Percentiles rank a stretch among this genome's conserved stretches.
Evolutionary conservation across 108 stramenopile genomes (phyloP).

Genomic region (Mayamaea pseudoterrestris): DNA sequence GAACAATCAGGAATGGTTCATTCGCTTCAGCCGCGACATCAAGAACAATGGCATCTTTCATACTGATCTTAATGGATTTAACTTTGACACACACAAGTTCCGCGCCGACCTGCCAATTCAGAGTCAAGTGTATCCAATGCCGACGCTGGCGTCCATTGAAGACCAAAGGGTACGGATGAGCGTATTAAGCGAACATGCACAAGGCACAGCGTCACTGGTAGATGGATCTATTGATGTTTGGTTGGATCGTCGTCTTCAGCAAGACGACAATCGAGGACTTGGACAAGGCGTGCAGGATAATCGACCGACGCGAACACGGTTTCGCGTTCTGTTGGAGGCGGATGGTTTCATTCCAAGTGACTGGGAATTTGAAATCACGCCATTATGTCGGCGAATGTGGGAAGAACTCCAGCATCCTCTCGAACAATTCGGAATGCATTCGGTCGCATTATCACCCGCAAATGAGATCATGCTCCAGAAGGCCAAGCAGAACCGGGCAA

Average conservation of each 20-base stretch:
- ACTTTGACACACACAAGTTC: slow-evolving; percentile 48
- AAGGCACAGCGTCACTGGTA: slow-evolving; percentile 39
- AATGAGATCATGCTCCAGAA: too few species aligned
- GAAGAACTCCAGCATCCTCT: slow-evolving; percentile 37
- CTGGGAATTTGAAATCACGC: slow-evolving; percentile 32
- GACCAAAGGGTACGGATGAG: slow-evolving; percentile 32
- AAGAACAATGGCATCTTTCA: slow-evolving; percentile 42
- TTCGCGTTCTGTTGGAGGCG: slow-evolving; percentile 33
- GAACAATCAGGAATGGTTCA: slow-evolving; percentile 54
- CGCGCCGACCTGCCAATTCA: slow-evolving; percentile 48
- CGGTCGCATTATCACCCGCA: too few species aligned
- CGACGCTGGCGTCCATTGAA: slow-evolving; percentile 43
- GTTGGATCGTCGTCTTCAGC: slow-evolving; percentile 38
- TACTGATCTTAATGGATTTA: slow-evolving; percentile 56
- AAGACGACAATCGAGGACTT: slow-evolving; percentile 39
- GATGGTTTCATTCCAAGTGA: slow-evolving; percentile 2
- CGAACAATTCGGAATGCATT: slow-evolving; percentile 19
- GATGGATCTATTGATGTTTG: slow-evolving; percentile 46
- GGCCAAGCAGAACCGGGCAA: too few species aligned
- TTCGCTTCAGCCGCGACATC: slow-evolving; percentile 30
- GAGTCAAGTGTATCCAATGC: slow-evolving; percentile 58
- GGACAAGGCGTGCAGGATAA: slow-evolving; percentile 44
- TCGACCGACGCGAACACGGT: slow-evolving; percentile 37
- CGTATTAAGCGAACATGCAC: slow-evolving; percentile 46
- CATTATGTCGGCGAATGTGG: slow-evolving; percentile 33